These are phyloP conservation scores for Trichoderma atroviride DNA, from an alignment of 2,329 filamentous ascomycete genomes.

Conservation along the genomic window DNA sequence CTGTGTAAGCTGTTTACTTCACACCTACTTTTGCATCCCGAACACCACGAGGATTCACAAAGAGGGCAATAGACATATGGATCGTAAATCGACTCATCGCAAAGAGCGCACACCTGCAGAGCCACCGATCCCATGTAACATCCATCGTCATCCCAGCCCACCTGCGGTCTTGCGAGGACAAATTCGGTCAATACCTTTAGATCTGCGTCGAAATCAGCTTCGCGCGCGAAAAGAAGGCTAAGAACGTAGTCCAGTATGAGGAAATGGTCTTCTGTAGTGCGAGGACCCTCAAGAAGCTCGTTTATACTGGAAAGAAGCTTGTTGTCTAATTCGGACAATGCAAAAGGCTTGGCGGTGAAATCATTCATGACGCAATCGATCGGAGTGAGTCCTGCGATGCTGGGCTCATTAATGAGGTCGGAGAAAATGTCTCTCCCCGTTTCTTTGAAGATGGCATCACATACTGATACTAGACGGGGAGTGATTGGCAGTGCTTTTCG, in stretches of 20 bases:
- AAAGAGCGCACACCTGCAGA: constrained; percentile 1
- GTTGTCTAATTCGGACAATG: constrained; percentile 6
- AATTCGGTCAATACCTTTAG: neutral
- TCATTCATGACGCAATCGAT: constrained; percentile 25
- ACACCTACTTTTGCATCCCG: neutral
- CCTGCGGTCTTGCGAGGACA: constrained; percentile 10
- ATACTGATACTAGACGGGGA: constrained; percentile 24
- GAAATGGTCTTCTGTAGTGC: constrained; percentile 8
- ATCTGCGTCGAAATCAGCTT: constrained; percentile 3
- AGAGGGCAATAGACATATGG: constrained; percentile 19
- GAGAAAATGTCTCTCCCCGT: constrained; percentile 31
- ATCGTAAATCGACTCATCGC: constrained; percentile 9
- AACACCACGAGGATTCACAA: constrained; percentile 21
- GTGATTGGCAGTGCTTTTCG: neutral
- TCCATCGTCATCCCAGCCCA: constrained; percentile 16
- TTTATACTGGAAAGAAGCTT: constrained; percentile 15
- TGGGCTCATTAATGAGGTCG: constrained; percentile 24
- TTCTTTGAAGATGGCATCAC: constrained; percentile 25
- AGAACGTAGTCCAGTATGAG: constrained; percentile 1
- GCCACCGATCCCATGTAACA: constrained; percentile 1
- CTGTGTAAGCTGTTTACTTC: constrained; percentile 12
- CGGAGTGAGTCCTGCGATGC: constrained; percentile 12
- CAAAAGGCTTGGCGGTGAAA: constrained; percentile 8
- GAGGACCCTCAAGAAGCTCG: constrained; percentile 12
- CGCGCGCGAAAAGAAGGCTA: neutral